Evolutionary conservation across 345 rosid genomes (phyloP), one percentile per base, ranked within the genome.

Genomic region (Populus simonii): DNA sequence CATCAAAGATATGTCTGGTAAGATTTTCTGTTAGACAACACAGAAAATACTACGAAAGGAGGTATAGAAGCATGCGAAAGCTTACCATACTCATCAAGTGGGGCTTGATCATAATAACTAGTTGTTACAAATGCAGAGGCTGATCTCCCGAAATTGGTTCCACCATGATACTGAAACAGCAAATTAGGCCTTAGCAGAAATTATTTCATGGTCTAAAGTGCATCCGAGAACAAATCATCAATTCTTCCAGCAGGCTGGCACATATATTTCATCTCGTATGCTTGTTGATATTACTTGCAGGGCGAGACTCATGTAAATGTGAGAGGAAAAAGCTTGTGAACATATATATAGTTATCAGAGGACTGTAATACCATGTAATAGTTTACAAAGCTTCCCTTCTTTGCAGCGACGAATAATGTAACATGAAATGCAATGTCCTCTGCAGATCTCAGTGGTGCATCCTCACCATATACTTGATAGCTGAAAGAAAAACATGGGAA

Each of bases 71-170:
- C 41, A 15, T 20, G 1, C 1, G 36, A 36, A 72, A n/a, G 16
- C 87, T 59, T 79, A 94, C 98, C 98, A 71, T 92, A 94, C 74
- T 92, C 97, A 82, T 94, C 97, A 63, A 92, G 82, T 31, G 98
- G 95, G 76, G 98, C 97, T 82, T 87, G 86, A 84, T 92, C 94
- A 49, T 92, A 92, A 71, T 94, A 94, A 78, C 89, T 82, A 9
- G 95, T 80, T 18, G 79, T 75, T n/a, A 89, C 80, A 57, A 84
- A 94, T 68, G 88, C 87, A 29, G 96, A 81, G 11, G 86, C 89
- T 65, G 82, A 80, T 80, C 97, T 87, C 71, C 94, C 97, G 51
- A 90, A 92, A 83, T 91, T 94, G 9, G 97, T 92, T 83, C 97
- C 98, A 39, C 97, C 98, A 73, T 94, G 94, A 82, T 91, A 94